Percentiles rank a stretch among this genome's conserved stretches.
phyloP scores from a whole-genome alignment of 768 basidiomycete genomes.

The Trametes coccinea region DNA sequence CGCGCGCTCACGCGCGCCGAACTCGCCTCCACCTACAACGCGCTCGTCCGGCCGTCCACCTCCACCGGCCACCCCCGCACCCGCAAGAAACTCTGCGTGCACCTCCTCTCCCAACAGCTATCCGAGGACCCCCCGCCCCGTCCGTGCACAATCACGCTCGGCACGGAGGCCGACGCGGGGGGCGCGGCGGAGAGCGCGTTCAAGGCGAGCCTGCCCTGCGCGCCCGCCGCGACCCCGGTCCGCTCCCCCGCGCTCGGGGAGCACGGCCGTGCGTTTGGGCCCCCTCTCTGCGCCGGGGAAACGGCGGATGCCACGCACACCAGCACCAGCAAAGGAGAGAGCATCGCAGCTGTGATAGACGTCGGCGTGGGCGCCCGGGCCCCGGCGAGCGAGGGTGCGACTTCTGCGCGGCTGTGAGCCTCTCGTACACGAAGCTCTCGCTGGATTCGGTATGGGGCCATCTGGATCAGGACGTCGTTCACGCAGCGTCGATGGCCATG shows the following conservation, averaged over 20 bases:
- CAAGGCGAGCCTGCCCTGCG: conserved; percentile 25
- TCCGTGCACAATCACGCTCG: neutral
- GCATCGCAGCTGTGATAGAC: no score
- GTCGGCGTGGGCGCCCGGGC: no score
- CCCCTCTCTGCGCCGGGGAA: no score
- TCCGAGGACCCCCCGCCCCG: neutral
- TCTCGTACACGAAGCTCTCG: no score
- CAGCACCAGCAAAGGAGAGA: no score
- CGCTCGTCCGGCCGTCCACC: conserved; percentile 20
- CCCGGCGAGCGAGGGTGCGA: neutral
- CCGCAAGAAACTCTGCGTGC: conserved; percentile 30
- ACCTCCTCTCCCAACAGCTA: conserved; percentile 26
- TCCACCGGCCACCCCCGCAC: neutral
- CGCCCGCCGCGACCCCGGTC: conserved; percentile 25
- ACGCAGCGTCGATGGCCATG: no score
- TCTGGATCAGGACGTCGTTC: no score
- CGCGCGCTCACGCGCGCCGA: conserved; percentile 19
- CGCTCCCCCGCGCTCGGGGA: conserved; percentile 11
- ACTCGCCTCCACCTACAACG: conserved; percentile 24
- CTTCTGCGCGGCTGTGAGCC: conserved; percentile 2
- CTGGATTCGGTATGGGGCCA: no score
- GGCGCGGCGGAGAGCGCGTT: conserved; percentile 9
- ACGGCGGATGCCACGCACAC: no score
- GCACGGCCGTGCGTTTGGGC: neutral
- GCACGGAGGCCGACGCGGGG: conserved; percentile 4